Percentiles rank a stretch among this genome's conserved stretches.
Conservation (phyloP, 176 grass and related monocot genomes). For the Bothriochloa decipiens region DNA sequence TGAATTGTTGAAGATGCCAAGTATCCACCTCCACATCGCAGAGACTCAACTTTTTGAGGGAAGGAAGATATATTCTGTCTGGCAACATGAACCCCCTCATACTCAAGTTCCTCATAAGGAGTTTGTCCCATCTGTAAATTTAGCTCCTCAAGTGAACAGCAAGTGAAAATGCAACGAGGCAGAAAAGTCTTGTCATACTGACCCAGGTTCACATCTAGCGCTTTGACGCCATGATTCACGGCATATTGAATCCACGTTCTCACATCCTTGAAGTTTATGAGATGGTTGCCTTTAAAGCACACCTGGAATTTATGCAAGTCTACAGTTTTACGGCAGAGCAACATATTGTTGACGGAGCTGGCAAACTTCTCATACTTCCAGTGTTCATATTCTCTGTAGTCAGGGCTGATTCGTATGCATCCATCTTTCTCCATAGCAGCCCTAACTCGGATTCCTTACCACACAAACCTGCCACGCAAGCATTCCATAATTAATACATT, state of each 20-base stretch:
- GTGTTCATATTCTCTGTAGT: background rate
- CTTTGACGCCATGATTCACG: constrained; percentile 44
- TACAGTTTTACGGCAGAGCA: constrained; percentile 27
- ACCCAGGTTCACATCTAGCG: background rate
- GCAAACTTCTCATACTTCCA: constrained; percentile 37
- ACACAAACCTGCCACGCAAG: background rate
- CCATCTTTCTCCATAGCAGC: constrained; percentile 21
- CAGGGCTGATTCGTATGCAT: background rate
- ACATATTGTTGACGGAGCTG: constrained; percentile 28
- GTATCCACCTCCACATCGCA: background rate
- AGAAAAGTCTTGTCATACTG: background rate
- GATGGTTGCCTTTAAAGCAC: background rate
- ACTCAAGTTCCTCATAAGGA: constrained; percentile 6
- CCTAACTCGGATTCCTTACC: constrained; percentile 1
- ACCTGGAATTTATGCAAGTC: constrained; percentile 39
- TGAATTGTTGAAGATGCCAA: background rate
- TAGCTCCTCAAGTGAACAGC: constrained; percentile 35
- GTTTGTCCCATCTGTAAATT: constrained; percentile 33
- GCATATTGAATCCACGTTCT: constrained; percentile 44
- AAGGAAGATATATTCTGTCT: constrained; percentile 36
- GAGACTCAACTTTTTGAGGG: constrained; percentile 35
- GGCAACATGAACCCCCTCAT: constrained; percentile 14
- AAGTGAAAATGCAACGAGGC: constrained; percentile 44
- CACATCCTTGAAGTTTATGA: constrained; percentile 18
- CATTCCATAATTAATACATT: background rate